These are phyloP conservation scores for Scedosporium minutisporum DNA, from an alignment of 2,329 filamentous ascomycete genomes.

Conservation along the genomic window DNA sequence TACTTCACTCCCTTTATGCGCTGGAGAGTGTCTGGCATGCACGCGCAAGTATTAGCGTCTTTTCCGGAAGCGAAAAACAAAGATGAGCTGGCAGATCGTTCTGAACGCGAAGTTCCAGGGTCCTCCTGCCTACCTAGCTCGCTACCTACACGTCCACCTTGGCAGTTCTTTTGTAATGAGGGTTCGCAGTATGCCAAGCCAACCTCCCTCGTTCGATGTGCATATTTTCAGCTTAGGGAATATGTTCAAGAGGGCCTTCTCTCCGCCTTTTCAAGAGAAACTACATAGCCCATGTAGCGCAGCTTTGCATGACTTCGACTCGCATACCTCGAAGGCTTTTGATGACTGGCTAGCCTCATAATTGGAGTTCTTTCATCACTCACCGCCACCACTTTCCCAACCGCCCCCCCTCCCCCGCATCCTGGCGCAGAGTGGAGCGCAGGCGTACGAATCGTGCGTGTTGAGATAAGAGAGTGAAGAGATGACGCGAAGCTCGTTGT, in stretches of 20 bases:
- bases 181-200: neutral
- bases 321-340: neutral
- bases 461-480: neutral
- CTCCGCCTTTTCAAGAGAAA: neutral
- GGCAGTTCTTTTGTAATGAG: too few relatives aligned
- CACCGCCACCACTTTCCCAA: neutral
- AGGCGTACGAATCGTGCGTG: neutral
- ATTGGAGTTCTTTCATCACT: neutral
- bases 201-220: neutral
- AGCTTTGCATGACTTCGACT: neutral
- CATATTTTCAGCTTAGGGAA: neutral
- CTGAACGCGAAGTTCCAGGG: neutral
- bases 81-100: neutral
- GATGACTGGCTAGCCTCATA: neutral
- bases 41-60: neutral
- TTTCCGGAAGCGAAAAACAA: neutral
- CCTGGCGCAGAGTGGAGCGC: neutral
- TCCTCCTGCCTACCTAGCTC: neutral
- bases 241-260: neutral
- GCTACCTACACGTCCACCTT: neutral
- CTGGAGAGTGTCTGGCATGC: neutral
- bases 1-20: neutral
- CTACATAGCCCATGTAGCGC: neutral
- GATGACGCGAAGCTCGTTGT: neutral
- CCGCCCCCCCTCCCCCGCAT: neutral